A percentile compares a stretch with the other conserved stretches of the same genome.
phyloP scores from a whole-genome alignment of 495 filamentous ascomycete species.

The Annulohypoxylon moriforme region DNA sequence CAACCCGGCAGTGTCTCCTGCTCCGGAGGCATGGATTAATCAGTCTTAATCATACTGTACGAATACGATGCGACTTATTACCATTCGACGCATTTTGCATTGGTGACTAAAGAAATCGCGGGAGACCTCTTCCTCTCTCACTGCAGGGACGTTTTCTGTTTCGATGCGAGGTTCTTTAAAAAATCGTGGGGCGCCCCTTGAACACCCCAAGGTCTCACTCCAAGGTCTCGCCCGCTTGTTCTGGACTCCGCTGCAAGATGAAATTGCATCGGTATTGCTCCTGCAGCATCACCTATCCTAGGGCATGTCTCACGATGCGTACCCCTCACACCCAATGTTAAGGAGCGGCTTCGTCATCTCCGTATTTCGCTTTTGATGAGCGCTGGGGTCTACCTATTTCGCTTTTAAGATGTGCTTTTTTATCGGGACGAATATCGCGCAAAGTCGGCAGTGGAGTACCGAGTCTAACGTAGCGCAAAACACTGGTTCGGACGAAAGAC shows the following conservation, averaged over 20 bases:
- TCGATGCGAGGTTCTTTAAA: conserved; percentile 32
- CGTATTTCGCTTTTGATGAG: not conserved
- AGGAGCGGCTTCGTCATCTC: conserved; percentile 1
- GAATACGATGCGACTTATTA: conserved; percentile 29
- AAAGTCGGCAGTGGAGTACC: conserved; percentile 27
- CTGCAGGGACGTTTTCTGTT: conserved; percentile 25
- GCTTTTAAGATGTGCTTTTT: not conserved
- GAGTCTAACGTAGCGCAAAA: conserved; percentile 25
- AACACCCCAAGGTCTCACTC: conserved; percentile 34
- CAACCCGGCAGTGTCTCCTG: conserved; percentile 41
- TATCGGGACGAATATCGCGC: conserved; percentile 9
- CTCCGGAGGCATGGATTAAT: conserved; percentile 25
- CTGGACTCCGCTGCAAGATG: conserved; percentile 46
- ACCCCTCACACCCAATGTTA: conserved; percentile 14
- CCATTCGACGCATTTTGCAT: conserved; percentile 25
- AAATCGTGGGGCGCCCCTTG: conserved; percentile 46
- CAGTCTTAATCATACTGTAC: conserved; percentile 25
- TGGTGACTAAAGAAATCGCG: conserved; percentile 28
- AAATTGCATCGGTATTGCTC: conserved; percentile 49
- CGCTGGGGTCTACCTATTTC: not conserved
- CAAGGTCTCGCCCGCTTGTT: conserved; percentile 36
- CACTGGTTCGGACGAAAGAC: conserved; percentile 10
- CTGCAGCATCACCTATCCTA: conserved; percentile 38
- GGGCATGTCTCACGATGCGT: conserved; percentile 30
- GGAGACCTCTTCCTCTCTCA: not conserved